phyloP scores from a whole-genome alignment of 225 moss, liverwort and hornwort genomes.

The Antitrichia curtipendula region DNA sequence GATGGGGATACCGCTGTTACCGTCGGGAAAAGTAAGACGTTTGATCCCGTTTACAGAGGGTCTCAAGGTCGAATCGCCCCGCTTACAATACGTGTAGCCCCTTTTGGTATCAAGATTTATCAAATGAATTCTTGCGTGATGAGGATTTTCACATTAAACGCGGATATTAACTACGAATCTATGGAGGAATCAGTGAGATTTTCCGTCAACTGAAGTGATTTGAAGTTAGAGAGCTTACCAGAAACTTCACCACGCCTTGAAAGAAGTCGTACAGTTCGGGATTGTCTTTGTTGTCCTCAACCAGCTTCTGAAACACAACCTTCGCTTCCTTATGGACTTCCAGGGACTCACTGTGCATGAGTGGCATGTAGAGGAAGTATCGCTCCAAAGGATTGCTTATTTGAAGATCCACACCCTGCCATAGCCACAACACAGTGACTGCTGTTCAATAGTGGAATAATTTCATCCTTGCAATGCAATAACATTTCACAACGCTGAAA shows the following conservation, averaged over 20 bases:
- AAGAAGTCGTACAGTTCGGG: conserved; percentile 17
- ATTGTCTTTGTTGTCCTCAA: conserved; percentile 16
- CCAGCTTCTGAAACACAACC: conserved; percentile 27
- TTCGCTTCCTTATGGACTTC: conserved; percentile 33
- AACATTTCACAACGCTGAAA: not conserved
- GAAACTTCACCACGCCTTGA: not conserved
- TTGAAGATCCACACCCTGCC: conserved; percentile 55
- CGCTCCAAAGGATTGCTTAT: conserved; percentile 36
- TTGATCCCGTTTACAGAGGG: too few relatives aligned
- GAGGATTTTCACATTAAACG: too few relatives aligned
- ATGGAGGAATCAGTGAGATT: not conserved
- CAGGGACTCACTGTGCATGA: conserved; percentile 56
- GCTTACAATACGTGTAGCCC: not conserved
- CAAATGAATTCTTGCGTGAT: not conserved
- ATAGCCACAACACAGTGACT: not conserved
- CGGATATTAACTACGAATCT: not conserved
- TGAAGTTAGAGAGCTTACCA: conserved; percentile 13
- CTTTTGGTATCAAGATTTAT: not conserved
- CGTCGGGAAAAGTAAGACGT: not conserved
- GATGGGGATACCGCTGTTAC: not conserved
- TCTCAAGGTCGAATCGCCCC: not conserved
- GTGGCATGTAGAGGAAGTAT: conserved; percentile 52
- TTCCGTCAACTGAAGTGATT: not conserved
- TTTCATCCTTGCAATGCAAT: not conserved
- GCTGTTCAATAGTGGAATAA: not conserved